Base-by-base conservation (phyloP, 2,329 filamentous ascomycete genomes). In the Penicillium digitatum region DNA sequence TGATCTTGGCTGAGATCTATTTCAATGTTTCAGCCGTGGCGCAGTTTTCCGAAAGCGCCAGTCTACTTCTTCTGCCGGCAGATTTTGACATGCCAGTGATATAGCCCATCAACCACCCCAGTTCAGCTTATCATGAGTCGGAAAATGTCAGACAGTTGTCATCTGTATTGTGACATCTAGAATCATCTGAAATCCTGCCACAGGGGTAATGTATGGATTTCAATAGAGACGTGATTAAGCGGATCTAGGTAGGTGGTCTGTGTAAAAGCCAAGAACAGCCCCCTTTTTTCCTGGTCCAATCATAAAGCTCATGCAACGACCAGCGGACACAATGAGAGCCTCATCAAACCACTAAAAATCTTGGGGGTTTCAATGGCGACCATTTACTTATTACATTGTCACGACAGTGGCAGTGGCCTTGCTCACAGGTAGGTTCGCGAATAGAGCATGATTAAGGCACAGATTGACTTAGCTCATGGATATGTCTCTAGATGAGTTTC, bases 401-500 rank as follows among this genome's bases (percentile, higher is more conserved):
- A 42, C 55, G 18, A 52, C 64, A n/a, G 60, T 66, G 58, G 57
- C 60, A 9, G 61, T 66, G 50, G 63, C 64, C 29, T 31, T 66
- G 27, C 64, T 64, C n/a, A 60, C 63, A 3, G 64, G 62, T 63
- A 55, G 29, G 51, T 11, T 29, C 14, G 6, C n/a, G n/a, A 2
- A 26, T 37, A 38, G 9, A 3, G 11, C 3, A 11, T 5, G 3
- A 20, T 20, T 14, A 31, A 5, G 1, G 7, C 20, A 11, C 20
- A 12, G 26, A 1, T 34, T 51, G 12, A 55, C 29, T 10, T 5
- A 8, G 18, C 1, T 8, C 20, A 31, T 49, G 70, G 68, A 70
- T 40, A 60, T 60, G 12, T 69, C 69, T 20, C 60, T 70, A 1
- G 69, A 66, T 47, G 59, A 60, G 11, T 70, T 70, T 31, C 52